A percentile compares a stretch with the other conserved stretches of the same genome.
phyloP scores from a whole-genome alignment of 345 rosid species.

The Dipteronia dyeriana region DNA sequence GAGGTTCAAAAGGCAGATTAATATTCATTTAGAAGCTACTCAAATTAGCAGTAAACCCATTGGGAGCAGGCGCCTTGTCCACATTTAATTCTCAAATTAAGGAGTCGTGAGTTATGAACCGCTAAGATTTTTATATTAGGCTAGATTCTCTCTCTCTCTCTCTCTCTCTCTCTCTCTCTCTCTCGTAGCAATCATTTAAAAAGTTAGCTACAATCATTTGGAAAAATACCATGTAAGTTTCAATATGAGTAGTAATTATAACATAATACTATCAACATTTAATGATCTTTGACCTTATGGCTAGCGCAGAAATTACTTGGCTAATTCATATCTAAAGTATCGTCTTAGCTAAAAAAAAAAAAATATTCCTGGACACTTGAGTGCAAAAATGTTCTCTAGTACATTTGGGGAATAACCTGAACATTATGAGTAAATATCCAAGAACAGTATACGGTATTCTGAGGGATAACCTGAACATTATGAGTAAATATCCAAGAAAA shows the following conservation, averaged over 20 bases:
- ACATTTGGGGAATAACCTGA: background rate
- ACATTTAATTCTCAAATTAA: background rate
- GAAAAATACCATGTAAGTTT: background rate
- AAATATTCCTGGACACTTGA: background rate
- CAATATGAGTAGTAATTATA: background rate
- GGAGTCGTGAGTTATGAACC: background rate
- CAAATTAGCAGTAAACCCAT: background rate
- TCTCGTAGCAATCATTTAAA: background rate
- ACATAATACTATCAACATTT: background rate
- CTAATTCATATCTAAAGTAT: background rate
- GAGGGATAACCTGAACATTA: background rate
- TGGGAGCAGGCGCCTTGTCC: background rate
- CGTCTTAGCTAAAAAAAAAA: constrained; percentile 2
- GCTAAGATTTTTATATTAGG: background rate
- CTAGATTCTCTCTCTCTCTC: background rate
- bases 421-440: background rate
- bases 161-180: background rate
- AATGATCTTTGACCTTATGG: background rate
- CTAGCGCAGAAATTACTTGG: background rate
- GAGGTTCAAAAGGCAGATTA: constrained; percentile 13
- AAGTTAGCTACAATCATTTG: background rate
- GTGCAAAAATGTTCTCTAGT: background rate
- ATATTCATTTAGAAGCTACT: constrained; percentile 9
- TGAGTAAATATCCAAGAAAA: background rate
- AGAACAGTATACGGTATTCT: constrained; percentile 5